phyloP scores from a whole-genome alignment of 1,284 basidiomycete species.

The Fomitopsis schrenkii region DNA sequence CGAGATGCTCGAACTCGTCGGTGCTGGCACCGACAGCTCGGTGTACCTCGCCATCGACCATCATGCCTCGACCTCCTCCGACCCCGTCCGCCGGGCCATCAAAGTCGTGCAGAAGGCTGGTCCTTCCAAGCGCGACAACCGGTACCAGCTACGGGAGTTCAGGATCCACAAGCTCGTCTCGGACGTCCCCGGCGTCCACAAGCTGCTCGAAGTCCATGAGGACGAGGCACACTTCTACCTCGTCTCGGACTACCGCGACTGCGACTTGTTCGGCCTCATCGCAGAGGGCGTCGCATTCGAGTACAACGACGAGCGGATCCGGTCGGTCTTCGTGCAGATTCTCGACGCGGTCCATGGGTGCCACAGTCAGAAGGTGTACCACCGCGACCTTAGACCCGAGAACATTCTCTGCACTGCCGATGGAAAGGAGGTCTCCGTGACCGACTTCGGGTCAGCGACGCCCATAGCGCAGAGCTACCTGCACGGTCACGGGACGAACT shows the following conservation, averaged over 20 bases:
- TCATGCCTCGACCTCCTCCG: constrained; percentile 8
- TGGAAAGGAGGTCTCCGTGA: constrained; percentile 47
- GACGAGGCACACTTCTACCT: constrained; percentile 55
- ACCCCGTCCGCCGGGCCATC: constrained; percentile 16
- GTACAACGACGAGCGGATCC: constrained; percentile 46
- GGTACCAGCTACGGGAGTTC: constrained; percentile 19
- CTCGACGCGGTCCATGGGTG: constrained; percentile 61
- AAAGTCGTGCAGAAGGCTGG: constrained; percentile 23
- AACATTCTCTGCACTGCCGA: constrained; percentile 55
- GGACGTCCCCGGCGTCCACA: constrained; percentile 54
- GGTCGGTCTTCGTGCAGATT: constrained; percentile 52
- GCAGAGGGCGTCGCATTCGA: constrained; percentile 44
- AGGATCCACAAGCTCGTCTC: constrained; percentile 51
- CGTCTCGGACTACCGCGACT: constrained; percentile 59
- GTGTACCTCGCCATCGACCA: constrained; percentile 29
- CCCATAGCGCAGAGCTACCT: constrained; percentile 39
- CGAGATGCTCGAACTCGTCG: constrained; percentile 17
- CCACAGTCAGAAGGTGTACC: constrained; percentile 57
- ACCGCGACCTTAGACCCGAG: constrained; percentile 74
- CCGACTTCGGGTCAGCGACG: constrained; percentile 73
- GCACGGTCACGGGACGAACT: constrained; percentile 49
- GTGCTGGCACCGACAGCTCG: constrained; percentile 28
- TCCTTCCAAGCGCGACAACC: constrained; percentile 6
- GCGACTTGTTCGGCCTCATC: constrained; percentile 65
- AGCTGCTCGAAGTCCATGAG: constrained; percentile 55